Evolutionary conservation across 768 basidiomycete genomes (phyloP).

Genomic region (Hygrophorus pudorinus): DNA sequence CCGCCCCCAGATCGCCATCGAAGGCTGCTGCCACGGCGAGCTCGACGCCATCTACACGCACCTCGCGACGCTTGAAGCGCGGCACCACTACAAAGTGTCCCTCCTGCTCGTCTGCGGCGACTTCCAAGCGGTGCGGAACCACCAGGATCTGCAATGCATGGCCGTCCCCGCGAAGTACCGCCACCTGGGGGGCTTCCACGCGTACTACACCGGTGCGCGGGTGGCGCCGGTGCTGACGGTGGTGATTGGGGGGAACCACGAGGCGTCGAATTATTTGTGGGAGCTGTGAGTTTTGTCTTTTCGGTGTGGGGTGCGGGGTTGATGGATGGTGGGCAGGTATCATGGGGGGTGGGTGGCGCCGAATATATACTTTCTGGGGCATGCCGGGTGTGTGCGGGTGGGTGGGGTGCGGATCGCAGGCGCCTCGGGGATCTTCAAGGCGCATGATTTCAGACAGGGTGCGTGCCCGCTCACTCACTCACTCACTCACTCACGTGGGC

Average conservation of each 20-base stretch:
- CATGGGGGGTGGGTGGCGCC: constrained; percentile 96
- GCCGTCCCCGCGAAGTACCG: constrained; percentile 88
- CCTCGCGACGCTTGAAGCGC: constrained; percentile 50
- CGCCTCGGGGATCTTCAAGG: constrained; percentile 86
- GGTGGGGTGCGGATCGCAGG: constrained; percentile 87
- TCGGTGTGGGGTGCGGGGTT: too few relatives aligned
- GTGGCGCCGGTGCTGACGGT: constrained; percentile 83
- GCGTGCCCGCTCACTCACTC: constrained; percentile 9
- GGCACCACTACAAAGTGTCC: constrained; percentile 62
- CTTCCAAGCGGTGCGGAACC: constrained; percentile 87
- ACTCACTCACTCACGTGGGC: neutral
- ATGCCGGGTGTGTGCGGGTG: constrained; percentile 80
- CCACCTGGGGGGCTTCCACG: constrained; percentile 74
- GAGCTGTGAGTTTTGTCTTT: constrained; percentile 57
- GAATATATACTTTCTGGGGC: constrained; percentile 93
- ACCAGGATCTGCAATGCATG: constrained; percentile 79
- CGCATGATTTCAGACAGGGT: constrained; percentile 65
- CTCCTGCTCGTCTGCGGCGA: constrained; percentile 91
- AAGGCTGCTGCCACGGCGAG: constrained; percentile 94
- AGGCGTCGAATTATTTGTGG: constrained; percentile 94
- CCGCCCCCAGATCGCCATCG: constrained; percentile 62
- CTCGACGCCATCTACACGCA: constrained; percentile 81
- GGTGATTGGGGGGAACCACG: constrained; percentile 96
- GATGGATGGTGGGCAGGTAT: constrained; percentile 40
- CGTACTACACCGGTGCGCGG: constrained; percentile 83